Conservation (phyloP, 345 rosid species). For the Noccaea caerulescens region DNA sequence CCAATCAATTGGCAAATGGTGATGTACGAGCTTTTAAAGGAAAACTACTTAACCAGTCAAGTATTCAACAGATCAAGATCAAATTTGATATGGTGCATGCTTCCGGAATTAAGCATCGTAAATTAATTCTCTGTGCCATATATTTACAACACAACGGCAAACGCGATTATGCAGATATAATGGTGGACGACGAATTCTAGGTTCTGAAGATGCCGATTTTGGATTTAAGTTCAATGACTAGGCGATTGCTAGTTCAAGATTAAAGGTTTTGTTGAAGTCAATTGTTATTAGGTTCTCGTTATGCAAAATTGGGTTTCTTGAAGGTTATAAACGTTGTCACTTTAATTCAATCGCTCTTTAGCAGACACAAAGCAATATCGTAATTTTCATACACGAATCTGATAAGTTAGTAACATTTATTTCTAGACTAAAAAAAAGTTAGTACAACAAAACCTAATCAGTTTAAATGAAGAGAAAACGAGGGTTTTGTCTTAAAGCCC, state of each 20-base stretch:
- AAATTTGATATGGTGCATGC: neutral
- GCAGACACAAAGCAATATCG: neutral
- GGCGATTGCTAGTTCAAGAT: conserved; percentile 1
- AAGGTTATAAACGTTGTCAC: neutral
- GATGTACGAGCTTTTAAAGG: neutral
- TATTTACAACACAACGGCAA: neutral
- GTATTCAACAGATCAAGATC: neutral
- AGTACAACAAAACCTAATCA: conserved; percentile 43
- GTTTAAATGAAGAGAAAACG: conserved; percentile 44
- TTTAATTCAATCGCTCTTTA: neutral
- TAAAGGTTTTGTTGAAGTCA: neutral
- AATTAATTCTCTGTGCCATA: neutral
- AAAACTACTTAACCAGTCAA: neutral
- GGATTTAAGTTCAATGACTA: neutral
- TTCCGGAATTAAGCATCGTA: neutral
- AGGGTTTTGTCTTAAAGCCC: conserved; percentile 49
- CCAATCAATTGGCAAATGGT: conserved; percentile 5
- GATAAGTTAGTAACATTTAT: neutral
- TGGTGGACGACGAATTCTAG: neutral
- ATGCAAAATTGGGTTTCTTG: neutral
- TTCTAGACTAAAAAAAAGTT: conserved; percentile 1
- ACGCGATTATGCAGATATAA: neutral
- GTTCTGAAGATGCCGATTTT: neutral
- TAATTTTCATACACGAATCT: conserved; percentile 18
- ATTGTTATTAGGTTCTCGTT: conserved; percentile 8